Conservation (phyloP, 1,284 basidiomycete genomes). For the Amylostereum areolatum region DNA sequence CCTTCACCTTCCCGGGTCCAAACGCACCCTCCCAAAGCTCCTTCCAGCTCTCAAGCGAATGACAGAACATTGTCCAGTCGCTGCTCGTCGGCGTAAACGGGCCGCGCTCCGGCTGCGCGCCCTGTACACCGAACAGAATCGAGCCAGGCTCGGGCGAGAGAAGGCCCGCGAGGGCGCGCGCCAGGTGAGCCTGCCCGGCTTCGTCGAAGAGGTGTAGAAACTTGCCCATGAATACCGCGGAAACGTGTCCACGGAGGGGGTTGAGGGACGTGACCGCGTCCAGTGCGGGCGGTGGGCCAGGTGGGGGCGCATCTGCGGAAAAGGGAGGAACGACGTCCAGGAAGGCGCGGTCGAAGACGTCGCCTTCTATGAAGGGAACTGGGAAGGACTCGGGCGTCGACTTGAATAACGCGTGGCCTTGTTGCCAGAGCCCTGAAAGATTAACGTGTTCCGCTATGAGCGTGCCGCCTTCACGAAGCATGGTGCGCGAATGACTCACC, state of each 20-base stretch:
- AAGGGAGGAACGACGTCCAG: constrained; percentile 23
- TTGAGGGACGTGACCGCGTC: constrained; percentile 27
- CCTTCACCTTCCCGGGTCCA: neutral
- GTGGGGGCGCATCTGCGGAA: constrained; percentile 12
- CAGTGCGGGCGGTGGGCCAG: constrained; percentile 22
- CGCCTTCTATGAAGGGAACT: constrained; percentile 35
- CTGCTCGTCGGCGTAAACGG: neutral
- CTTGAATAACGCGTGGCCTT: constrained; percentile 22
- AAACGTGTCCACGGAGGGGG: constrained; percentile 33
- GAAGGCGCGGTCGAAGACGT: constrained; percentile 30
- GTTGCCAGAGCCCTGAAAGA: constrained; percentile 19
- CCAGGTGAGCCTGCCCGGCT: constrained; percentile 30
- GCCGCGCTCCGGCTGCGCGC: constrained; percentile 3
- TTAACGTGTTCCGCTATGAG: no score
- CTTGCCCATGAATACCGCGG: constrained; percentile 35
- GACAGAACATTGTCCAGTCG: constrained; percentile 10
- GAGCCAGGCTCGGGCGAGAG: constrained; percentile 28
- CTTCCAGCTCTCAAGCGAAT: constrained; percentile 23
- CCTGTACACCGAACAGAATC: constrained; percentile 26
- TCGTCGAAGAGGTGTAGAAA: constrained; percentile 46
- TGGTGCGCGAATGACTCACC: no score
- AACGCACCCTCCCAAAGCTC: constrained; percentile 22
- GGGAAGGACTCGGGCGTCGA: constrained; percentile 30
- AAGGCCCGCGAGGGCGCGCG: constrained; percentile 29
- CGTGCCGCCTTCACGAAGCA: no score